Conservation (phyloP, 2,329 filamentous ascomycete genomes). For the Chalaropsis thielavioides region DNA sequence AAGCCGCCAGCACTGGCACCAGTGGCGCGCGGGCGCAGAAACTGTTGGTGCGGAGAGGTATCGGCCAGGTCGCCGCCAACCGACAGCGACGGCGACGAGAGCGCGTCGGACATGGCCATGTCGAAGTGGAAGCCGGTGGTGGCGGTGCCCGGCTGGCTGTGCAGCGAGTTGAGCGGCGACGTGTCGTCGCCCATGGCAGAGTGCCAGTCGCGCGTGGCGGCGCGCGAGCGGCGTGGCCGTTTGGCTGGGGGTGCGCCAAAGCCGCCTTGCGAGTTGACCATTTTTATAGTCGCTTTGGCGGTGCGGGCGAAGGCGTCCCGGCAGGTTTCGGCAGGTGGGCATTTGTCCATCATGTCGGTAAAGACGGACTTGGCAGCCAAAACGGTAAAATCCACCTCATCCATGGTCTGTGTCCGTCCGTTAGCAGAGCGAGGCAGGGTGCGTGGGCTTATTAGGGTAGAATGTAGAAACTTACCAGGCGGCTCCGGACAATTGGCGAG, state of each 20-base stretch:
- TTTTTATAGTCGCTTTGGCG: slow-evolving; percentile 86
- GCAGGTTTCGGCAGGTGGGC: slow-evolving; percentile 86
- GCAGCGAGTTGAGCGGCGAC: slow-evolving; percentile 18
- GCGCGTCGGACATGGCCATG: slow-evolving; percentile 27
- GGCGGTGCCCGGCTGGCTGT: background rate
- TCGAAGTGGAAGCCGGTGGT: slow-evolving; percentile 24
- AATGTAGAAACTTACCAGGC: slow-evolving; percentile 49
- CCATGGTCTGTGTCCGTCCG: slow-evolving; percentile 52
- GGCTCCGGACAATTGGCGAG: slow-evolving; percentile 71
- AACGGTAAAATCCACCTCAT: slow-evolving; percentile 96
- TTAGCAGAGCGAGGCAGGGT: slow-evolving; percentile 21
- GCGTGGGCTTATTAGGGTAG: background rate
- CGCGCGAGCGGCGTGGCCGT: slow-evolving; percentile 21
- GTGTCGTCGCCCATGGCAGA: slow-evolving; percentile 21
- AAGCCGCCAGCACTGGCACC: background rate
- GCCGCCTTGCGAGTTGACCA: slow-evolving; percentile 77
- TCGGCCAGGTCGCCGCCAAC: slow-evolving; percentile 26
- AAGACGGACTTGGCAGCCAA: slow-evolving; percentile 86
- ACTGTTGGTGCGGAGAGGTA: slow-evolving; percentile 24
- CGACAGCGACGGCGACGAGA: slow-evolving; percentile 30
- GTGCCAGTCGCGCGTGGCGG: slow-evolving; percentile 23
- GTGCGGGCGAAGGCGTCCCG: slow-evolving; percentile 90
- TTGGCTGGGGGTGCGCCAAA: slow-evolving; percentile 41
- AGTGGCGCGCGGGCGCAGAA: slow-evolving; percentile 23
- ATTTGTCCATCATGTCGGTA: slow-evolving; percentile 82